A percentile compares a stretch with the other conserved stretches of the same genome.
Conservation (phyloP, 202 grass and related monocot genomes). For the Schoenoplectus tabernaemontani region DNA sequence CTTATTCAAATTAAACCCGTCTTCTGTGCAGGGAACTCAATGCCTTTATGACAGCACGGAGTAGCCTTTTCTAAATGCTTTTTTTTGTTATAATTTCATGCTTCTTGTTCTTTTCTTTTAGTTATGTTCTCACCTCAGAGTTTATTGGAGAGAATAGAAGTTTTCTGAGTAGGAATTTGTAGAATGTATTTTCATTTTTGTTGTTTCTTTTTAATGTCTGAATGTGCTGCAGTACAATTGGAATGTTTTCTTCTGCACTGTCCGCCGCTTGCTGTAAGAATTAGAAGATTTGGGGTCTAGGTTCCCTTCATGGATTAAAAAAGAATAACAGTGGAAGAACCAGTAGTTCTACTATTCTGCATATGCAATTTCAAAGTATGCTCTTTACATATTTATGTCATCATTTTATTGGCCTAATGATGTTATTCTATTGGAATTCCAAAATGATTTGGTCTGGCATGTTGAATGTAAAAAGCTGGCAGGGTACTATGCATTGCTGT, state of each 20-base stretch:
- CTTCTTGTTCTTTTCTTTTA: constrained; percentile 4
- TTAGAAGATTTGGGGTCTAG: neutral
- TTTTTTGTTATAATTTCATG: constrained; percentile 7
- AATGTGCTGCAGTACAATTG: neutral
- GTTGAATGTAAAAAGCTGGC: neutral
- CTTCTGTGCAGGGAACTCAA: constrained; percentile 49
- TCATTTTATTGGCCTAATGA: neutral
- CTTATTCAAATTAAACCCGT: neutral
- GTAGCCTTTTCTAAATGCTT: neutral
- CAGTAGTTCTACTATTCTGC: neutral
- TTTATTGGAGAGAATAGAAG: constrained; percentile 4
- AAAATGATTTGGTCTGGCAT: neutral
- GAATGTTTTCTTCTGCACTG: neutral
- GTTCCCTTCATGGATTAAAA: too few relatives aligned
- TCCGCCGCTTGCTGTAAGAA: neutral
- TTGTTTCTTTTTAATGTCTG: neutral
- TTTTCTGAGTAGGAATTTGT: neutral
- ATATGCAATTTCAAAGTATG: neutral
- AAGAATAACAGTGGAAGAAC: neutral
- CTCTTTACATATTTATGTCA: neutral
- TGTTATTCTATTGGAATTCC: neutral
- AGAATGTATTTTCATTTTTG: neutral
- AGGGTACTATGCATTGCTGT: neutral
- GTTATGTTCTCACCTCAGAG: neutral
- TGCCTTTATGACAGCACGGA: constrained; percentile 57